These are phyloP conservation scores for Erodium maritimum DNA, from an alignment of 345 rosid species.

Conservation along the genomic window DNA sequence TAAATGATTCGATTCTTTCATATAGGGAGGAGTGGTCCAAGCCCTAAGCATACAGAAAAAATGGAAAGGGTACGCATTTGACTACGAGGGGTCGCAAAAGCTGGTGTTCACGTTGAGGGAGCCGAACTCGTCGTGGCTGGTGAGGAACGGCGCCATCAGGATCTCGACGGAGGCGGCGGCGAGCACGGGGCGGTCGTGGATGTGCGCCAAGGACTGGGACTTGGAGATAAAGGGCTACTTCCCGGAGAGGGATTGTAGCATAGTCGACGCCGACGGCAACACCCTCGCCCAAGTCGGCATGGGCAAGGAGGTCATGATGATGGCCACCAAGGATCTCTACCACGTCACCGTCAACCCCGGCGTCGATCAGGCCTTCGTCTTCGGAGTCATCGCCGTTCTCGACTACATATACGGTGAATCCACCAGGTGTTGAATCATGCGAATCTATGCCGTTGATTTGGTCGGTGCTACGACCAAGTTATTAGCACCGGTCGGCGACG, in stretches of 20 bases:
- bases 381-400: constrained; percentile 59
- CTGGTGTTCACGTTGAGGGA: constrained; percentile 59
- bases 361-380: constrained; percentile 59
- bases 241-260: constrained; percentile 46
- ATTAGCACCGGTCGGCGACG: no score
- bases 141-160: constrained; percentile 26
- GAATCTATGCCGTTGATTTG: no score
- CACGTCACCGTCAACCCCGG: constrained; percentile 42
- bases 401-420: constrained; percentile 72
- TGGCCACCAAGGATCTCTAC: constrained; percentile 47
- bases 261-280: constrained; percentile 40
- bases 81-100: constrained; percentile 54
- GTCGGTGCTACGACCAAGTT: no score
- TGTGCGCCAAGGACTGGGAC: constrained; percentile 18
- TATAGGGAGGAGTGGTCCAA: constrained; percentile 53
- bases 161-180: constrained; percentile 24
- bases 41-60: constrained; percentile 53
- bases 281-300: constrained; percentile 52
- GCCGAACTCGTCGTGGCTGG: constrained; percentile 35
- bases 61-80: constrained; percentile 60
- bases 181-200: not conserved
- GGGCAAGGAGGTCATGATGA: constrained; percentile 37
- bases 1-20: no score
- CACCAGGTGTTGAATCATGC: constrained; percentile 32
- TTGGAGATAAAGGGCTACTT: constrained; percentile 57